Evolutionary conservation across 495 filamentous ascomycete species (phyloP).

Genomic region (Aspergillus heteromorphus): DNA sequence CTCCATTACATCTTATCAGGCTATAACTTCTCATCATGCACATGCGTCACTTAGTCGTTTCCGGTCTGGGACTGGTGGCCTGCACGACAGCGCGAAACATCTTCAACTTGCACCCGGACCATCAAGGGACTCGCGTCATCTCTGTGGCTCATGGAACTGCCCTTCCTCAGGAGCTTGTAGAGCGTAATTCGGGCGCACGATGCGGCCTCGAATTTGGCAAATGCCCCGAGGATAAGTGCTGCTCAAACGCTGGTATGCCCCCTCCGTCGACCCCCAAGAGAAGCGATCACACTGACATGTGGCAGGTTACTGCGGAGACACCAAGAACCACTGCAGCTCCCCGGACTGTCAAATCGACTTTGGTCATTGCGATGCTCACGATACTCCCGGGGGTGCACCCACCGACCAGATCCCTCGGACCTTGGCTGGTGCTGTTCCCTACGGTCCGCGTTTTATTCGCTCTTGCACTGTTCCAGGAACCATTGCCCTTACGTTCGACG

Average conservation of each 20-base stretch:
- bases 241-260: constrained; percentile 55
- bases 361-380: constrained; percentile 64
- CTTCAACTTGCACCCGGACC: constrained; percentile 5
- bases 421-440: constrained; percentile 52
- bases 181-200: constrained; percentile 22
- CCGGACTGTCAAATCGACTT: constrained; percentile 68
- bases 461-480: constrained; percentile 58
- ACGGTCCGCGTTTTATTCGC: constrained; percentile 59
- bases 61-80: constrained; percentile 11
- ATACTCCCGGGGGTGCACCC: constrained; percentile 54
- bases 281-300: constrained; percentile 7
- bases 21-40: constrained; percentile 22
- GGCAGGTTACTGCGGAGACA: constrained; percentile 54
- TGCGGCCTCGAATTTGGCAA: constrained; percentile 41
- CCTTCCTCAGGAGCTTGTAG: constrained; percentile 4
- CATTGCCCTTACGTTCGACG: constrained; percentile 74
- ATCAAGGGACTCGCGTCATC: background rate
- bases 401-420: constrained; percentile 56
- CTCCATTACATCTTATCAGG: constrained; percentile 12
- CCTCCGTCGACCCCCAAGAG: background rate
- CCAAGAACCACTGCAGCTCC: constrained; percentile 56
- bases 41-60: constrained; percentile 10
- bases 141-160: background rate
- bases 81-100: constrained; percentile 13
- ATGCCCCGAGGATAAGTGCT: constrained; percentile 56